These are phyloP conservation scores for Escallonia rubra DNA, from an alignment of 129 eudicot species.

Conservation along the genomic window DNA sequence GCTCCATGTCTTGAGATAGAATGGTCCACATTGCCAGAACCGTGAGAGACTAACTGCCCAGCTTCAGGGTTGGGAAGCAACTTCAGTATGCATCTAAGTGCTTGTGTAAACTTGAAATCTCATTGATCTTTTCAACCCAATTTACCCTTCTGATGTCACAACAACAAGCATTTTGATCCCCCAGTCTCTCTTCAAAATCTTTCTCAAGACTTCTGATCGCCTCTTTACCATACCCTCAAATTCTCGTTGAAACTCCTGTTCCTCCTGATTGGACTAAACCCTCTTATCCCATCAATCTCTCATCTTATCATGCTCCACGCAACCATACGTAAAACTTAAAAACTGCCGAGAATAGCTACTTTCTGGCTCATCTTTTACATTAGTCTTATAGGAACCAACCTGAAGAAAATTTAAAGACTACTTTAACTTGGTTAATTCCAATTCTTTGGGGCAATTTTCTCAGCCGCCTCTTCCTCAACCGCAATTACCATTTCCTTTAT, in stretches of 20 bases:
- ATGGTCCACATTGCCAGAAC: slow-evolving; percentile 54
- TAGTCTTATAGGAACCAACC: slow-evolving; percentile 12
- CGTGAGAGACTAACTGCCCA: slow-evolving; percentile 49
- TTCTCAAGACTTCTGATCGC: slow-evolving; percentile 29
- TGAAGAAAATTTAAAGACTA: slow-evolving; percentile 11
- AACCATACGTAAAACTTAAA: slow-evolving; percentile 14
- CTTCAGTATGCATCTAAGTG: slow-evolving; percentile 57
- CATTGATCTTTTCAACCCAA: slow-evolving; percentile 51
- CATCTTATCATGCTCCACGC: slow-evolving; percentile 35
- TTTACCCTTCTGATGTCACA: slow-evolving; percentile 26
- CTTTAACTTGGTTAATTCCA: slow-evolving; percentile 51
- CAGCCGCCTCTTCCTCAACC: slow-evolving; percentile 68
- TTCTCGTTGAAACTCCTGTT: slow-evolving; percentile 30
- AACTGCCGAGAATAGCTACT: slow-evolving; percentile 8
- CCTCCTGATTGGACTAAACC: slow-evolving; percentile 43
- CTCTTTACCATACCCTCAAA: slow-evolving; percentile 54
- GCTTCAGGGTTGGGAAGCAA: slow-evolving; percentile 44
- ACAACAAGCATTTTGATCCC: slow-evolving; percentile 22
- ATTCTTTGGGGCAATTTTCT: slow-evolving; percentile 53
- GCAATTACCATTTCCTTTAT: slow-evolving; percentile 77
- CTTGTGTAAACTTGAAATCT: slow-evolving; percentile 43
- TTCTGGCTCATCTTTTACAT: slow-evolving; percentile 4
- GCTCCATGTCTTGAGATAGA: slow-evolving; percentile 35
- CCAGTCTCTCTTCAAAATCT: slow-evolving; percentile 39
- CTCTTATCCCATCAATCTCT: slow-evolving; percentile 35